phyloP scores from a whole-genome alignment of 192 early-diverging fungal genomes.

The Coemansia sp. region DNA sequence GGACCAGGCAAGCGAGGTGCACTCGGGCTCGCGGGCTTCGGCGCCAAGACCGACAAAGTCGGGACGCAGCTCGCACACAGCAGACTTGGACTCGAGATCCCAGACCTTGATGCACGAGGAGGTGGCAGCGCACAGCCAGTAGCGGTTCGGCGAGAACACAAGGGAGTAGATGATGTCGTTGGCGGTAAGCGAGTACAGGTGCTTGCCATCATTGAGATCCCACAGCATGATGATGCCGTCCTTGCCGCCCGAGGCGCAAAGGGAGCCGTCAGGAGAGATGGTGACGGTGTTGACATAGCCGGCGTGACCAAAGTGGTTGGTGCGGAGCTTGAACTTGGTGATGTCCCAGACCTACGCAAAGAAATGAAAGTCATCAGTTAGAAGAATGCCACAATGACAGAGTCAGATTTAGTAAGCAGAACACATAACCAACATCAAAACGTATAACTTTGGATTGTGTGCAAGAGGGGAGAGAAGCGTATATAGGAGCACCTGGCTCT shows the following conservation, averaged over 20 bases:
- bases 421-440: no score
- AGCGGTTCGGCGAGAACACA: slow-evolving; percentile 99
- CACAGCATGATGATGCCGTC: slow-evolving; percentile 99
- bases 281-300: slow-evolving; percentile 98
- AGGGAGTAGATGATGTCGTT: slow-evolving; percentile 95
- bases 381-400: neutral
- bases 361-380: neutral
- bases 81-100: slow-evolving; percentile 97
- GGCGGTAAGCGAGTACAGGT: slow-evolving; percentile 99
- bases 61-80: slow-evolving; percentile 90
- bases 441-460: no score
- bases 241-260: slow-evolving; percentile 99
- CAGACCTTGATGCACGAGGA: slow-evolving; percentile 96
- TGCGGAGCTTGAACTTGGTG: slow-evolving; percentile 96
- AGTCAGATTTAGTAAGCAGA: neutral
- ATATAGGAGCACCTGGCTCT: neutral
- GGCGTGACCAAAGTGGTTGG: slow-evolving; percentile 98
- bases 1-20: slow-evolving; percentile 97
- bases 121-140: slow-evolving; percentile 99
- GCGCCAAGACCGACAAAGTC: slow-evolving; percentile 72
- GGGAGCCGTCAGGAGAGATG: slow-evolving; percentile 99
- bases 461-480: neutral
- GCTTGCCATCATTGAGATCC: slow-evolving; percentile 99
- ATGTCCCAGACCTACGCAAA: slow-evolving; percentile 91
- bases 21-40: slow-evolving; percentile 78